Evolutionary conservation across 2,329 filamentous ascomycete species (phyloP), one percentile per base, ranked within the genome.

Genomic region (Trichoderma sp.): DNA sequence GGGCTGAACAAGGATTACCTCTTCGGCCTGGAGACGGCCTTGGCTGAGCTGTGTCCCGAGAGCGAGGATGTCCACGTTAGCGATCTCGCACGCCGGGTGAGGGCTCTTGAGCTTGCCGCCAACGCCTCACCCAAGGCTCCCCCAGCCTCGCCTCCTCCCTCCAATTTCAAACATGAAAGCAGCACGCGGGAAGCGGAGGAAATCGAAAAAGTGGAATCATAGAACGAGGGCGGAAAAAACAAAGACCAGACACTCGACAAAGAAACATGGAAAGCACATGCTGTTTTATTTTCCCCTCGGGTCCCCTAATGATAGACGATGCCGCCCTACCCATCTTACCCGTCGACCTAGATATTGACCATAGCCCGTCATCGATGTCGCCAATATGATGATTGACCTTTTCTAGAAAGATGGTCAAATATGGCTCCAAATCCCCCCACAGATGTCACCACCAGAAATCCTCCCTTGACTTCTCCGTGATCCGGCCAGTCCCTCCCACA

Each of bases 1-100:
- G 95, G 95, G 0, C 86, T 89, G 74, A 98, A 98, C 76, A 88
- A 84, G 66, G 94, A 98, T 73, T 99, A 99, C 77, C 81, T 99
- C 48, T 89, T 92, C 74, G 83, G 88, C 69, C 81, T 99, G 50
- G 91, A 97, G 74, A 80, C 81, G 65, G 91, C 92, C 7, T 82
- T 99, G 69, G 78, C 88, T 66, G 86, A 85, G 34, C 78, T 98
- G 69, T 89, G 91, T 68, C 79, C 85, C 2, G 91, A 91, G 60
- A 95, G 90, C 74, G 88, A 87, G 3, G 95, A 98, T 79, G 84
- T 83, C 67, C 94, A 99, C 81, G 84, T 99, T 61, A 88, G 85
- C 57, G 93, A 98, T 77, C 79, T 99, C 71, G 92, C 91, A 17
- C 78, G 81, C 64, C 84, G 91, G 61, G 89, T 95, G 50, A 85